Evolutionary conservation across 2,329 filamentous ascomycete genomes (phyloP).

Genomic region (Penicillium sp.): DNA sequence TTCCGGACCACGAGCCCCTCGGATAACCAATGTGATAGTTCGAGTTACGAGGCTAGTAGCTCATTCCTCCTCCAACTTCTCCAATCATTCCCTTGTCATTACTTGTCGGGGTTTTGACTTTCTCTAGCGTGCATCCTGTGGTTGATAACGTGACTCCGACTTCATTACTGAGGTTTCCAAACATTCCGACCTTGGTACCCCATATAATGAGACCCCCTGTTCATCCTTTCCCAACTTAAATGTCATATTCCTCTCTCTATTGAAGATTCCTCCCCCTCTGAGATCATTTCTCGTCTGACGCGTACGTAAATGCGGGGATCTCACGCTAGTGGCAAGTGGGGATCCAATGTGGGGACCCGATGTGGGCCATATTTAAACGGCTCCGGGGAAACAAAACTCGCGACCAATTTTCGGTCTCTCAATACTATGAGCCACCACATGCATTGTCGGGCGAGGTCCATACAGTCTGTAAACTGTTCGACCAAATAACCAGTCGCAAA

Average conservation of each 20-base stretch:
- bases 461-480: rapidly evolving
- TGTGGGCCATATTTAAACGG: background rate
- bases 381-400: background rate
- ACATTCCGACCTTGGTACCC: background rate
- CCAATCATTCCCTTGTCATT: background rate
- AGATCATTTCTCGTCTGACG: background rate
- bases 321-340: background rate
- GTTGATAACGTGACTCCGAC: background rate
- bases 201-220: too few species aligned
- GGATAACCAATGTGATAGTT: background rate
- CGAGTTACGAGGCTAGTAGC: background rate
- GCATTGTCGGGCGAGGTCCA: too few species aligned
- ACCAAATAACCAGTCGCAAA: too few species aligned
- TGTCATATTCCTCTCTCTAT: background rate
- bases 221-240: background rate
- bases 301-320: background rate
- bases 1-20: background rate
- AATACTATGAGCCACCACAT: background rate
- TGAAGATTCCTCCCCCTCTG: background rate
- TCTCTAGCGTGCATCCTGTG: background rate
- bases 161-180: too few species aligned
- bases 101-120: background rate
- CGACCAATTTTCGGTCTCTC: background rate
- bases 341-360: background rate
- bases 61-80: background rate